Conservation (phyloP, 2,329 filamentous ascomycete species). For the Exophiala lecanii-corni region DNA sequence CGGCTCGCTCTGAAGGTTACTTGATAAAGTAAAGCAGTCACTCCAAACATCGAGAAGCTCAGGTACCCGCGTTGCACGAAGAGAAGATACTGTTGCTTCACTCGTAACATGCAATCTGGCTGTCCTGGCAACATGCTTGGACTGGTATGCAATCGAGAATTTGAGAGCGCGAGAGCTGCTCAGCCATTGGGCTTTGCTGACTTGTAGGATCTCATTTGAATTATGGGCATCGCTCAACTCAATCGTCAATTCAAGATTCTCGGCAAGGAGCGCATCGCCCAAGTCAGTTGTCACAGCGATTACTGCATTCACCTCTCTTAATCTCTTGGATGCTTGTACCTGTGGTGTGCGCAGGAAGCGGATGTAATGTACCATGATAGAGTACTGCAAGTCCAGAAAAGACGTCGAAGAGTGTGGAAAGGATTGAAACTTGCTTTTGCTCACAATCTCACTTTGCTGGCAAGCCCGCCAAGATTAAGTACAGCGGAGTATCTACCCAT, state of each 20-base stretch:
- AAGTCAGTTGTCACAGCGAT: conserved; percentile 66
- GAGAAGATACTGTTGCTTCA: conserved; percentile 10
- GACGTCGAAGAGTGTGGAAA: neutral
- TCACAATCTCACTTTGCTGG: too few species aligned
- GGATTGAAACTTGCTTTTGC: neutral
- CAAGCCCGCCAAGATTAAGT: too few species aligned
- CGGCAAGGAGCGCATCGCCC: conserved; percentile 59
- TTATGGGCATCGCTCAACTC: conserved; percentile 21
- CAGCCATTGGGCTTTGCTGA: conserved; percentile 42
- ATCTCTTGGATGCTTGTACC: conserved; percentile 38
- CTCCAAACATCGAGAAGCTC: conserved; percentile 57
- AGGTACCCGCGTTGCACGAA: conserved; percentile 28
- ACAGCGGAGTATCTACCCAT: too few species aligned
- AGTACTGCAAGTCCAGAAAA: neutral
- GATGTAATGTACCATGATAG: conserved; percentile 55
- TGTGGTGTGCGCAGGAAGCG: conserved; percentile 63
- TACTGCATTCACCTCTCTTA: conserved; percentile 46
- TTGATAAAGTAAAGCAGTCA: conserved; percentile 37
- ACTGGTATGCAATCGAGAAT: conserved; percentile 35
- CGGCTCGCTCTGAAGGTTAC: conserved; percentile 43
- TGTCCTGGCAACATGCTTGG: conserved; percentile 21
- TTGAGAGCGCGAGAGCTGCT: conserved; percentile 41
- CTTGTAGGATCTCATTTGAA: conserved; percentile 35
- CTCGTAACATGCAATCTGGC: conserved; percentile 25
- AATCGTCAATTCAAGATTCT: conserved; percentile 38